Evolutionary conservation across 352 stramenopile genomes (phyloP).

Genomic region (Lagenidium sp.): DNA sequence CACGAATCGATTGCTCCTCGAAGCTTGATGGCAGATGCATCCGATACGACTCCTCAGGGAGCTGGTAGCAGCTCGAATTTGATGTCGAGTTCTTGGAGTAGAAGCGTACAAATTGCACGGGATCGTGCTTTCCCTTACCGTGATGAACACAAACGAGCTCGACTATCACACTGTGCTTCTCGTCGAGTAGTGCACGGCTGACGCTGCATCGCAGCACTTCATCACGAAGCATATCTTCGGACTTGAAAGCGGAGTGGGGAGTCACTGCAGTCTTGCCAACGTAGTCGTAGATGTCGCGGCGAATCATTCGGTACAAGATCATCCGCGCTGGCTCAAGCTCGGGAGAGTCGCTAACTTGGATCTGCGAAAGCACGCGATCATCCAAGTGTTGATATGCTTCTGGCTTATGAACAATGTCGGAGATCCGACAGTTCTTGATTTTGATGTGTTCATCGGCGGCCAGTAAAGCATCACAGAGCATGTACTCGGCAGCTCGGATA

Average conservation of each 20-base stretch:
- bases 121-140: conserved; percentile 72
- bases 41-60: conserved; percentile 44
- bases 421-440: conserved; percentile 59
- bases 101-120: conserved; percentile 63
- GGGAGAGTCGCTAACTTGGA: conserved; percentile 58
- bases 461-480: conserved; percentile 78
- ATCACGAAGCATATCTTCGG: conserved; percentile 36
- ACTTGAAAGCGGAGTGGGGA: conserved; percentile 26
- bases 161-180: conserved; percentile 58
- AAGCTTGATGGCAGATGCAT: conserved; percentile 62
- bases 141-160: conserved; percentile 76
- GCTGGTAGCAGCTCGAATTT: conserved; percentile 33
- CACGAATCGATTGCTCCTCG: conserved; percentile 54
- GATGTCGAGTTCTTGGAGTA: conserved; percentile 60
- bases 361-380: conserved; percentile 63
- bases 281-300: conserved; percentile 70
- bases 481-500: conserved; percentile 79
- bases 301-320: conserved; percentile 53
- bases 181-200: conserved; percentile 17
- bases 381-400: conserved; percentile 78
- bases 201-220: conserved; percentile 49
- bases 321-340: conserved; percentile 32
- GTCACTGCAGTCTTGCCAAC: conserved; percentile 59
- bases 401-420: conserved; percentile 49
- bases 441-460: conserved; percentile 48